Evolutionary conservation across 116 monocot genomes (phyloP).

Genomic region (Dioscorea cayenensis): DNA sequence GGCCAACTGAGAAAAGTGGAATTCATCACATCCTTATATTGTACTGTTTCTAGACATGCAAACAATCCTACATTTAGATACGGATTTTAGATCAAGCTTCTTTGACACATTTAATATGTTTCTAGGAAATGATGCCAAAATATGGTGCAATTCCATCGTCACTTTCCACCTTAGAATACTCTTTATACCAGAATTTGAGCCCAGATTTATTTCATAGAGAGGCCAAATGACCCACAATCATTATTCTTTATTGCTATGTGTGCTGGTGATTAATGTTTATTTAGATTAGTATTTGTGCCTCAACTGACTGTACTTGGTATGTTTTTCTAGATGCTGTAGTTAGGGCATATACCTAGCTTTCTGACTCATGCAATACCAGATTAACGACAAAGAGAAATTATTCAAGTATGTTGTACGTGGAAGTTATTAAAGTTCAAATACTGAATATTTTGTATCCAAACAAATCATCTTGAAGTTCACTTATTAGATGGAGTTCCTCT

Average conservation of each 20-base stretch:
- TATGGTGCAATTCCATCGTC: background rate
- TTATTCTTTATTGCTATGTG: background rate
- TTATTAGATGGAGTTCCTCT: background rate
- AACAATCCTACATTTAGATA: too few species aligned
- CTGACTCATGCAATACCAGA: too few species aligned
- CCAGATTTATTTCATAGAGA: background rate
- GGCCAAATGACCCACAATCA: background rate
- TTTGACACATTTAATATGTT: background rate
- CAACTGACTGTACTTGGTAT: background rate
- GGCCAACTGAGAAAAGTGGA: too few species aligned
- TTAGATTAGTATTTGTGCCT: background rate
- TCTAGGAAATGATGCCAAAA: background rate
- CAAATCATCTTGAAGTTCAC: too few species aligned
- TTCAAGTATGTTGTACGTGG: background rate
- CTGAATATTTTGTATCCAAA: too few species aligned
- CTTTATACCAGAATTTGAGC: background rate
- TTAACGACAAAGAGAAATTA: too few species aligned
- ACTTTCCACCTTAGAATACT: background rate
- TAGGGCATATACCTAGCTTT: too few species aligned
- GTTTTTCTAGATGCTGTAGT: too few species aligned
- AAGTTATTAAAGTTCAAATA: background rate
- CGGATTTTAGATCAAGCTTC: too few species aligned
- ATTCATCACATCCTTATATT: too few species aligned
- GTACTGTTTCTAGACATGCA: too few species aligned
- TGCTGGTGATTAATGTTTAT: background rate